Evolutionary conservation across 140 eudicot genomes (phyloP).

Genomic region (Eryngium alpinum): DNA sequence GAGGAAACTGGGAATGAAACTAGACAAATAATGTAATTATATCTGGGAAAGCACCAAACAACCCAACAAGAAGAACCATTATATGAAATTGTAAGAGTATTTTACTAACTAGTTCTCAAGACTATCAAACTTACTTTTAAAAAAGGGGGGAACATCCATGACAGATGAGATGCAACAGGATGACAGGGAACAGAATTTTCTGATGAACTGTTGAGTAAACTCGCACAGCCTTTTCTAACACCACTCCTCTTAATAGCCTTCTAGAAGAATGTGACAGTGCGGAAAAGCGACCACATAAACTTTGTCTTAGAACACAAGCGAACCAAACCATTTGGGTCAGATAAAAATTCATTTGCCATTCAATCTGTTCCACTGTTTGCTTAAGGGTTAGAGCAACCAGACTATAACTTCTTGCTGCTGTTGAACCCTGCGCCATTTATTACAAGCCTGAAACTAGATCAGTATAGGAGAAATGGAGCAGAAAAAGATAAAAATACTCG

Average conservation of each 20-base stretch:
- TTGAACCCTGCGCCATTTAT: slow-evolving; percentile 49
- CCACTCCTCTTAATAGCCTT: slow-evolving; percentile 97
- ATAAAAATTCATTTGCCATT: slow-evolving; percentile 84
- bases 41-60: slow-evolving; percentile 10
- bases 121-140: slow-evolving; percentile 54
- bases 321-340: slow-evolving; percentile 75
- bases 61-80: neutral
- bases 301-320: slow-evolving; percentile 67
- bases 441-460: neutral
- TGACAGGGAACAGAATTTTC: slow-evolving; percentile 40
- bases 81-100: neutral
- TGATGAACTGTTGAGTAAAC: slow-evolving; percentile 32
- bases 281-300: slow-evolving; percentile 95
- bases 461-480: slow-evolving; percentile 15
- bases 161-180: slow-evolving; percentile 83
- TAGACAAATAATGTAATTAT: slow-evolving; percentile 1
- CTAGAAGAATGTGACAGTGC: slow-evolving; percentile 91
- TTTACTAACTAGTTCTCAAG: neutral
- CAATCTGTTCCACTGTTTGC: slow-evolving; percentile 85
- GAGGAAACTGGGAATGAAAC: slow-evolving; percentile 60
- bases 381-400: slow-evolving; percentile 96
- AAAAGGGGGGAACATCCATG: slow-evolving; percentile 99
- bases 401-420: slow-evolving; percentile 95
- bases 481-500: neutral
- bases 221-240: slow-evolving; percentile 37